These are phyloP conservation scores for Cyathus striatus DNA, from an alignment of 768 basidiomycete species.

Conservation along the genomic window DNA sequence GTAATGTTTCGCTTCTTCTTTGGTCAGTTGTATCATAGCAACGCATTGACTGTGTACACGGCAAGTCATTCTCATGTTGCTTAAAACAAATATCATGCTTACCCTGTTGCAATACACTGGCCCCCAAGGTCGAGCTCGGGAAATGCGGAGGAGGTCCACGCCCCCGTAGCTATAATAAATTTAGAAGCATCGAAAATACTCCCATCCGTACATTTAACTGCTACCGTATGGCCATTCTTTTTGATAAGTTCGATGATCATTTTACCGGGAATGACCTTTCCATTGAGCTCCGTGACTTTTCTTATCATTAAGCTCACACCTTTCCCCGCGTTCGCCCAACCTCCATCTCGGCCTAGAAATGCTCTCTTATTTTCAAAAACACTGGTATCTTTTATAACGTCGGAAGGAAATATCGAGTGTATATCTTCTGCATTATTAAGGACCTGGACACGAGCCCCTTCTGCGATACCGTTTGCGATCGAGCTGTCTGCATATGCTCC, in stretches of 20 bases:
- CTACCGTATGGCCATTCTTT: constrained; percentile 36
- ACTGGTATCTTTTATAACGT: constrained; percentile 27
- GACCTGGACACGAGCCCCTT: constrained; percentile 46
- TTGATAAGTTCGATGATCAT: constrained; percentile 44
- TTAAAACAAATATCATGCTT: constrained; percentile 11
- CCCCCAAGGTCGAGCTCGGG: constrained; percentile 47
- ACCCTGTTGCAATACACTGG: constrained; percentile 80
- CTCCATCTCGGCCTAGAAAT: constrained; percentile 72
- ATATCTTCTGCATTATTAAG: constrained; percentile 34
- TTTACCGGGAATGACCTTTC: constrained; percentile 52
- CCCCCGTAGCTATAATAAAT: constrained; percentile 69
- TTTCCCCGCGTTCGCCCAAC: constrained; percentile 80
- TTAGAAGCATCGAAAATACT: constrained; percentile 47
- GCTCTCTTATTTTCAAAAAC: constrained; percentile 36
- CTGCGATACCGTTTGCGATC: constrained; percentile 55
- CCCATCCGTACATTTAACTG: constrained; percentile 62
- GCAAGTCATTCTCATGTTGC: too few relatives aligned
- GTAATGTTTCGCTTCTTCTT: constrained; percentile 64
- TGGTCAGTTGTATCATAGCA: constrained; percentile 70
- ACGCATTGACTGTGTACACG: constrained; percentile 63
- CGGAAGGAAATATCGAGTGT: constrained; percentile 40
- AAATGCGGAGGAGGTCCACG: constrained; percentile 84
- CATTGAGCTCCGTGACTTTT: constrained; percentile 55
- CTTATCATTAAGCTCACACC: constrained; percentile 52
- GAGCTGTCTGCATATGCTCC: constrained; percentile 49